These are phyloP conservation scores for Peterozyma xylosa DNA, from an alignment of 805 yeast species.

Conservation along the genomic window DNA sequence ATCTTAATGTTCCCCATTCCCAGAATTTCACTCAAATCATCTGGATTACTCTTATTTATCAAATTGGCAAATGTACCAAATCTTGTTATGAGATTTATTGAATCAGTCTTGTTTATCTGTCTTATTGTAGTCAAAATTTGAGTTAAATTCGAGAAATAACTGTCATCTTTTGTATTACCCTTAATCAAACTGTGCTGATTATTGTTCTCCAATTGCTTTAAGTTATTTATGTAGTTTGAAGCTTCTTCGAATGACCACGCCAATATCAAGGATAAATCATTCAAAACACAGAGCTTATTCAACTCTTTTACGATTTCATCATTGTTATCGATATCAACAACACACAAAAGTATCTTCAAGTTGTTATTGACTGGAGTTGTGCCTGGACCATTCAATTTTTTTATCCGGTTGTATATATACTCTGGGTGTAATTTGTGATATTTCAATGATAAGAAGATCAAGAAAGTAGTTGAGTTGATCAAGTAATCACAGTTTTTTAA, in stretches of 20 bases:
- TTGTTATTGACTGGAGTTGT: slow-evolving; percentile 27
- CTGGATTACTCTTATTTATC: slow-evolving; percentile 24
- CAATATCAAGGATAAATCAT: slow-evolving; percentile 39
- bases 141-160: slow-evolving; percentile 35
- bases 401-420: slow-evolving; percentile 55
- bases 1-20: slow-evolving; percentile 45
- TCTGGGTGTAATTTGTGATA: slow-evolving; percentile 76
- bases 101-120: slow-evolving; percentile 47
- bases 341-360: slow-evolving; percentile 48
- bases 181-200: slow-evolving; percentile 27
- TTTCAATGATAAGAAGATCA: slow-evolving; percentile 58
- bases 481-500: slow-evolving; percentile 56
- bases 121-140: slow-evolving; percentile 37
- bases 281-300: slow-evolving; percentile 39
- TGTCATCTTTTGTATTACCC: slow-evolving; percentile 30
- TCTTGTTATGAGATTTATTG: slow-evolving; percentile 40
- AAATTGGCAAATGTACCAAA: slow-evolving; percentile 35
- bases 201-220: slow-evolving; percentile 24
- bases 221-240: slow-evolving; percentile 29
- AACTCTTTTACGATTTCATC: slow-evolving; percentile 40
- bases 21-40: slow-evolving; percentile 25
- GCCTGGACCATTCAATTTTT: slow-evolving; percentile 15
- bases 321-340: slow-evolving; percentile 58
- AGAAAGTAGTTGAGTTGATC: slow-evolving; percentile 46
- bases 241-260: slow-evolving; percentile 54